Conservation (phyloP, 139 green algal genomes). For the Micromonas pusilla region DNA sequence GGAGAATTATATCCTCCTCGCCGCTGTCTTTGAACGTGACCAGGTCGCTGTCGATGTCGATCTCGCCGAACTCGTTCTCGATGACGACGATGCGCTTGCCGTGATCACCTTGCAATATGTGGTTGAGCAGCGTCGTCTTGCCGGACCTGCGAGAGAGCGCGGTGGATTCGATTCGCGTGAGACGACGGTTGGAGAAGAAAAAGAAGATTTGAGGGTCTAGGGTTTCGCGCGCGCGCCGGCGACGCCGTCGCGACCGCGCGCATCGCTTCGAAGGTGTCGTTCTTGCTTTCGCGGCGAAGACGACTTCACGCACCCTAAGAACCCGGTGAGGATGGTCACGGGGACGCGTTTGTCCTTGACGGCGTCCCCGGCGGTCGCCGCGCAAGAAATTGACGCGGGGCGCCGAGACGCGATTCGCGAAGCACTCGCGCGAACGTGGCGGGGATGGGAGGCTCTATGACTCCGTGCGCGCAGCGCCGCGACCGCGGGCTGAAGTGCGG, state of each 20-base stretch:
- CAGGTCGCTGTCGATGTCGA: slow-evolving; percentile 81
- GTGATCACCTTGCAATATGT: slow-evolving; percentile 64
- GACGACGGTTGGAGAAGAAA: too few species aligned
- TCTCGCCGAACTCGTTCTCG: slow-evolving; percentile 85
- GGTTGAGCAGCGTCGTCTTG: slow-evolving; percentile 88
- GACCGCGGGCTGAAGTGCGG: too few species aligned
- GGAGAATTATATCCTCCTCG: slow-evolving; percentile 69
- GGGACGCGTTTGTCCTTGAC: slow-evolving; percentile 51
- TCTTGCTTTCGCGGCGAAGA: background rate
- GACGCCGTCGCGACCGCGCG: too few species aligned
- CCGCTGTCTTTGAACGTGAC: slow-evolving; percentile 35
- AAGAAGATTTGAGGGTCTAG: too few species aligned
- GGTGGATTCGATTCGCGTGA: slow-evolving; percentile 53
- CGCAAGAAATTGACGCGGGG: background rate
- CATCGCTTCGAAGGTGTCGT: background rate
- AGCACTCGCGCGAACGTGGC: too few species aligned
- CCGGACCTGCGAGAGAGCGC: slow-evolving; percentile 83
- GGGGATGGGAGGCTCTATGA: too few species aligned
- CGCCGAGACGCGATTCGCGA: background rate
- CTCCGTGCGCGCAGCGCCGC: too few species aligned
- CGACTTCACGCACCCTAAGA: slow-evolving; percentile 56
- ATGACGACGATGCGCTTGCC: slow-evolving; percentile 41
- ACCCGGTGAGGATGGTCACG: slow-evolving; percentile 86
- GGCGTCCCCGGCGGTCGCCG: background rate
- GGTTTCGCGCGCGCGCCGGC: too few species aligned